Percentiles rank a stretch among this genome's conserved stretches.
Evolutionary conservation across 495 filamentous ascomycete genomes (phyloP).

Genomic region (Lichenothelia convexa): DNA sequence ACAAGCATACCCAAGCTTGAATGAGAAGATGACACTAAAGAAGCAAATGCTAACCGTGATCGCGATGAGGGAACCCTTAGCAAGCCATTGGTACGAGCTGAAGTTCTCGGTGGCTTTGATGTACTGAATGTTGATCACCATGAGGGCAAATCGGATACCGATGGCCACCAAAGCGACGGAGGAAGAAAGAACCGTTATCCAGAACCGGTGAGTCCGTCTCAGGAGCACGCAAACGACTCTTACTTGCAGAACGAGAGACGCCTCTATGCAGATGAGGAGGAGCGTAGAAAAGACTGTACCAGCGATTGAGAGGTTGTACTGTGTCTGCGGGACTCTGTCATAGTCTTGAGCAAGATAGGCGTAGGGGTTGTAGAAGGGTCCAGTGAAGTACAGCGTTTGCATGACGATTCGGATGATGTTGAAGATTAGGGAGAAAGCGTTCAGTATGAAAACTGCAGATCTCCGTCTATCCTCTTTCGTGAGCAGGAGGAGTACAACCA

Average conservation of each 20-base stretch:
- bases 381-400: constrained; percentile 37
- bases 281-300: constrained; percentile 36
- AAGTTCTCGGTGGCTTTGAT: constrained; percentile 11
- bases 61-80: constrained; percentile 32
- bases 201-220: constrained; percentile 22
- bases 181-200: constrained; percentile 31
- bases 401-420: constrained; percentile 44
- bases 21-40: constrained; percentile 56
- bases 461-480: constrained; percentile 42
- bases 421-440: constrained; percentile 37
- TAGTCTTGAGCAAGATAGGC: constrained; percentile 38
- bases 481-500: constrained; percentile 45
- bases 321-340: constrained; percentile 26
- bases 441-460: constrained; percentile 44
- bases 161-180: constrained; percentile 36
- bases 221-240: constrained; percentile 37
- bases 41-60: constrained; percentile 51
- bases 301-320: constrained; percentile 33
- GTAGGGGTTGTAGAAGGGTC: constrained; percentile 39
- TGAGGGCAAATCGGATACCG: constrained; percentile 38
- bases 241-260: constrained; percentile 57
- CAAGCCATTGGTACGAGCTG: constrained; percentile 16
- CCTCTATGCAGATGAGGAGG: constrained; percentile 39
- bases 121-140: constrained; percentile 30
- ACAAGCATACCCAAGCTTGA: constrained; percentile 48